These are phyloP conservation scores for Abortiporus biennis DNA, from an alignment of 1,284 basidiomycete species.

Conservation along the genomic window DNA sequence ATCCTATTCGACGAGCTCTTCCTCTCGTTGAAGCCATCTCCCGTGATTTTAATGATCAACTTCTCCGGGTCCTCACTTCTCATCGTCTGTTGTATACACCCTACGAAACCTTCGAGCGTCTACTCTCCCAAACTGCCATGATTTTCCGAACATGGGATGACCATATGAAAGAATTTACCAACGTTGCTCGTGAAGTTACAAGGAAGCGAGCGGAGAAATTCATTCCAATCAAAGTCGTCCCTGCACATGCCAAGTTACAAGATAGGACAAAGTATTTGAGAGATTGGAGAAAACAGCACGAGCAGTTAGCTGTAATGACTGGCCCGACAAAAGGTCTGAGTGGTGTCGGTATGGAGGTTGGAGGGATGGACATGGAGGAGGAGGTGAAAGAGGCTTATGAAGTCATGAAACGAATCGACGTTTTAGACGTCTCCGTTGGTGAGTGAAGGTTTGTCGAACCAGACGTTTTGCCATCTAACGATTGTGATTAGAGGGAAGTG, in stretches of 20 bases:
- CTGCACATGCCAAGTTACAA: slow-evolving; percentile 89
- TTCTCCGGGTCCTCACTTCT: slow-evolving; percentile 85
- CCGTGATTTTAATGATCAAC: slow-evolving; percentile 92
- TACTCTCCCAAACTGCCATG: slow-evolving; percentile 69
- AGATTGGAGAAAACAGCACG: slow-evolving; percentile 95
- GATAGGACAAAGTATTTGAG: slow-evolving; percentile 85
- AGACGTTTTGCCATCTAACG: background rate
- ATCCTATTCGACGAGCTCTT: slow-evolving; percentile 92
- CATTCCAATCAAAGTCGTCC: slow-evolving; percentile 93
- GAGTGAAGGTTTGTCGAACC: slow-evolving; percentile 21
- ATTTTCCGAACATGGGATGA: slow-evolving; percentile 98
- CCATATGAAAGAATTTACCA: slow-evolving; percentile 96
- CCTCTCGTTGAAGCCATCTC: slow-evolving; percentile 98
- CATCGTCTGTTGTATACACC: slow-evolving; percentile 92
- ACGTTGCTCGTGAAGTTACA: slow-evolving; percentile 93
- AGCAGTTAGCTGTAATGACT: slow-evolving; percentile 97
- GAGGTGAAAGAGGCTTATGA: slow-evolving; percentile 96
- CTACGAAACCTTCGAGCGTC: slow-evolving; percentile 89
- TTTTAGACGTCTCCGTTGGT: slow-evolving; percentile 89
- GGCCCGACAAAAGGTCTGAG: slow-evolving; percentile 86
- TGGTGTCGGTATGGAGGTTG: slow-evolving; percentile 64
- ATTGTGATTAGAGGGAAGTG: slow-evolving; percentile 77
- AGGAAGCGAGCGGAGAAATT: slow-evolving; percentile 91
- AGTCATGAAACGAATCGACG: slow-evolving; percentile 92
- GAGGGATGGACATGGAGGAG: slow-evolving; percentile 94